Evolutionary conservation across 768 basidiomycete species (phyloP), one percentile per base, ranked within the genome.

Genomic region (Coprinopsis strossmayeri): DNA sequence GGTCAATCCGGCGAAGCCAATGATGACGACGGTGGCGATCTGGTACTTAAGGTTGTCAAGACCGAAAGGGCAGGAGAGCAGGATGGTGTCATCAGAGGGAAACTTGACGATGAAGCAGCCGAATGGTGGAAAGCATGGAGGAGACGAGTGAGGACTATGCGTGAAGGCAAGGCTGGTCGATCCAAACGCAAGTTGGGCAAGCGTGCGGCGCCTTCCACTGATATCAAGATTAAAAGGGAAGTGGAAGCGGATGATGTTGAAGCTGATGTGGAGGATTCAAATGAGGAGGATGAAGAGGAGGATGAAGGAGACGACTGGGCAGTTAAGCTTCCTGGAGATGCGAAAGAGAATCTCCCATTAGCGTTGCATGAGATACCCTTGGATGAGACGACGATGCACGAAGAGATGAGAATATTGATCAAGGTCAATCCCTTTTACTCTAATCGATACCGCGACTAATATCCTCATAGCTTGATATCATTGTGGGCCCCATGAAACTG

Each of bases 351-450:
- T 51, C 69, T 64, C 48, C 67, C 79, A 1, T 72, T 80, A 64
- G 56, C 68, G 2, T 67, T 82, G 43, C 79, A 86, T 49, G 81
- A 83, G 53, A 73, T 84, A 48, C 74, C 79, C 50, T 64, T 88
- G 42, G 79, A 87, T 54, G 85, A 85, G 61, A 70, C 74, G 49
- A 69, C 67, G 48, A 71, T 80, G 61, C 73, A 79, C 30, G 92
- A 96, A 60, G 96, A 98, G 58, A 80, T 96, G 76, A 73, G 96
- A 47, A 89, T 99, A 54, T 59, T 91, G 49, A 84, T 99, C 69
- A 93, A 90, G 80, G 93, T 96, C 52, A 20, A 79, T 65, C 34
- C 42, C 12, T 30, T 25, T 34, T 2, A 21, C 21, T 10, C 42
- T 28, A 45, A 34, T n/a, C 34, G 45, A 35, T 38, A 35, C 15